Percentiles rank a stretch among this genome's conserved stretches.
These are phyloP conservation scores for Cicer cuneatum DNA, from an alignment of 306 rosid species.

Conservation along the genomic window DNA sequence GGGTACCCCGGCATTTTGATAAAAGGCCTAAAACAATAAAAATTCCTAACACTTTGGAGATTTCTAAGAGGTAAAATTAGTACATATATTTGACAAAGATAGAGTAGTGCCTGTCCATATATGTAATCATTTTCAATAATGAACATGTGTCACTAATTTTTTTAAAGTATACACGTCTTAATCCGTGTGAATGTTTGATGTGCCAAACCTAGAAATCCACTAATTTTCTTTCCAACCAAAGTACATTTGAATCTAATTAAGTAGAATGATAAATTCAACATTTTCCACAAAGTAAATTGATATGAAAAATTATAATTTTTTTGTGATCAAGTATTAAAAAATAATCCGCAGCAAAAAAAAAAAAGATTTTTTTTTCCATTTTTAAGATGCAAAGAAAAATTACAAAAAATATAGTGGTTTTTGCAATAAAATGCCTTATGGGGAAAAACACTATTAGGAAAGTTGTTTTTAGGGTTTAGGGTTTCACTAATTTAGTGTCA, in stretches of 20 bases:
- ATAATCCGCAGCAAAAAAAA: no score
- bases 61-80: constrained; percentile 36
- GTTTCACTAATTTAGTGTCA: no score
- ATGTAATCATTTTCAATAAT: neutral
- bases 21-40: constrained; percentile 30
- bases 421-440: no score
- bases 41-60: constrained; percentile 46
- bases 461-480: no score
- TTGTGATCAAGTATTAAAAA: no score
- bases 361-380: no score
- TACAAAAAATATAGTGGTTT: no score
- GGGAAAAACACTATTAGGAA: no score
- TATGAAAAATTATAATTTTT: neutral
- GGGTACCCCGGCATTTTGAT: constrained; percentile 32
- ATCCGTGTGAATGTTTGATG: neutral
- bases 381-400: no score
- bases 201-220: neutral
- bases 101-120: constrained; percentile 18
- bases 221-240: neutral
- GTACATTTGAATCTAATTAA: no score
- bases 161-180: neutral
- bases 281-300: neutral
- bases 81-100: neutral
- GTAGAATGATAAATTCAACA: neutral
- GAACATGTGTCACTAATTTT: neutral